Conservation (phyloP, 2,329 filamentous ascomycete species). For the Rachicladosporium sp. region DNA sequence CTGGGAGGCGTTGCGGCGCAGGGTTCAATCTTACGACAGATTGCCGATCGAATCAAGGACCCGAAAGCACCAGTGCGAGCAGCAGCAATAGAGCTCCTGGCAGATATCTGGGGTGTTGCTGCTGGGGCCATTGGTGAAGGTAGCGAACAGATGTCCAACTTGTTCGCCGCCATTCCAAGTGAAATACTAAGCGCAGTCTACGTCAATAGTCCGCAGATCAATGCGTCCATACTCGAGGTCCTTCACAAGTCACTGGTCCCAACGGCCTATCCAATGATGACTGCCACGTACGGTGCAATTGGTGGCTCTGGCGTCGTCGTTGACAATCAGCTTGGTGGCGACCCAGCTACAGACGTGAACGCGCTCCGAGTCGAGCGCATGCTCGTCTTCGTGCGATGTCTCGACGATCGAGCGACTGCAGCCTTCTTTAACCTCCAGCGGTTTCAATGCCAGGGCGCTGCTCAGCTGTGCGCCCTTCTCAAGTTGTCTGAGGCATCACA, state of each 20-base stretch:
- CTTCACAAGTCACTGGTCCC: slow-evolving; percentile 84
- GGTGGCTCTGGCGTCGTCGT: slow-evolving; percentile 46
- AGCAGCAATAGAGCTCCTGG: slow-evolving; percentile 74
- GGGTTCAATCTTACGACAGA: slow-evolving; percentile 65
- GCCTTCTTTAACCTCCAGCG: slow-evolving; percentile 81
- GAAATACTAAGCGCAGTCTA: slow-evolving; percentile 81
- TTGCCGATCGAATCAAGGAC: slow-evolving; percentile 83
- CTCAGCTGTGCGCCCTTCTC: slow-evolving; percentile 63
- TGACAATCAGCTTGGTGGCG: slow-evolving; percentile 37
- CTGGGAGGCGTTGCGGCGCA: slow-evolving; percentile 62
- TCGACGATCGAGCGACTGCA: slow-evolving; percentile 66
- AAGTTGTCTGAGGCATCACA: slow-evolving; percentile 83
- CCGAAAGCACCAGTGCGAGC: slow-evolving; percentile 68
- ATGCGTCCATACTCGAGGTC: slow-evolving; percentile 70
- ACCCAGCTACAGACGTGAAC: slow-evolving; percentile 49
- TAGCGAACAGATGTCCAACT: slow-evolving; percentile 59
- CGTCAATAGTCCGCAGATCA: slow-evolving; percentile 77
- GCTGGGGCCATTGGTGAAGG: slow-evolving; percentile 74
- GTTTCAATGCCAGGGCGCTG: slow-evolving; percentile 62
- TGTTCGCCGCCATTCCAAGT: slow-evolving; percentile 72
- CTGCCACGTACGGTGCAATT: slow-evolving; percentile 25
- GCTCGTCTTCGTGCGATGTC: slow-evolving; percentile 63
- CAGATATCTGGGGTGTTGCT: slow-evolving; percentile 86
- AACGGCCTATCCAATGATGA: slow-evolving; percentile 68
- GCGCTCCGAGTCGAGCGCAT: slow-evolving; percentile 74